Base-by-base conservation (phyloP, 345 rosid species). In the Arabis alpina region DNA sequence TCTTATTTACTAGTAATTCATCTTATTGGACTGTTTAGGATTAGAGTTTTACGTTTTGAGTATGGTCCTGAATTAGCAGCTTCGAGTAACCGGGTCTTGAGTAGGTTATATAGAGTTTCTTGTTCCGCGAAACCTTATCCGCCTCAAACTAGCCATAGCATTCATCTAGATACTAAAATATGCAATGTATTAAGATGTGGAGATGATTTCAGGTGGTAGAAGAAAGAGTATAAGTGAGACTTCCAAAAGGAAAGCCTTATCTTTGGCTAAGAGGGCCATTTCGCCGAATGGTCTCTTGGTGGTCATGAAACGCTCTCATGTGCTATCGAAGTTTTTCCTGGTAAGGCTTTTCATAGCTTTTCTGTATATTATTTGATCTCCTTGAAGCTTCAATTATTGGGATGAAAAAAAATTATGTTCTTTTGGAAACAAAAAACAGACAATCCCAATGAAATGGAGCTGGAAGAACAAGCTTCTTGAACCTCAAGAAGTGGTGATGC, bases 251-350 rank as follows among this genome's bases (percentile, higher is more conserved):
- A 71, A 43, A 8, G 77, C 80, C 13, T 15, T 84, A 39, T 64
- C 61, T 57, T 66, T 41, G 47, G 91, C 84, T 19, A 63, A 36
- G 52, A 77, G 54, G 48, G 74, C 77, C 24, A 30, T 69, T 54
- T 75, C 65, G 15, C 34, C 56, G 1, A 71, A 81, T 10, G 81
- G 85, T 54, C 81, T 80, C 64, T 7, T 77, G 63, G 70, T 74
- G 37, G 61, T 80, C 37, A 82, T 86, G 85, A 79, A 68, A 44
- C 86, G 85, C 57, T 25, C 85, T 12, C 79, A 82, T 58, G 80
- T 84, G 3, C 10, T 54, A 51, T 37, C 40, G 11, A 79, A 67
- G 62, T 80, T 65, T 56, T 77, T 47, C 54, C 8, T 83, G 82
- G 87, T 83, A 68, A 57, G 49, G 8, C 59, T 41, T 37, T 68